Conservation (phyloP, 1,139 yeast genomes). For the Saccharomycopsis phalli region DNA sequence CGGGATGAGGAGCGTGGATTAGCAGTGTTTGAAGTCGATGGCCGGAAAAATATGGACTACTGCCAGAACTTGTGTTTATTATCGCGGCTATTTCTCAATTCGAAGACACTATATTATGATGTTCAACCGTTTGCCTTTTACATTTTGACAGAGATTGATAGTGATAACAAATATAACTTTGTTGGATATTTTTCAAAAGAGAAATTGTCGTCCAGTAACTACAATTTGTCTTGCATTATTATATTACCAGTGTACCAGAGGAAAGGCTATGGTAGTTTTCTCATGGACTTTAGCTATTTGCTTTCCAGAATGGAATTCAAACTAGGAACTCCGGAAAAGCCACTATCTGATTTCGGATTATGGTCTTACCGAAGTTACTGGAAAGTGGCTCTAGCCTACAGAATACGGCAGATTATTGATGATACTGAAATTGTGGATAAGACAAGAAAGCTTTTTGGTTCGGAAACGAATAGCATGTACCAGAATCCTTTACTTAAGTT, state of each 20-base stretch:
- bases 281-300: conserved; percentile 90
- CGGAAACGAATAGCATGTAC: background rate
- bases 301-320: conserved; percentile 80
- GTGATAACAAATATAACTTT: conserved; percentile 76
- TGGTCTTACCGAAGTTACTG: conserved; percentile 92
- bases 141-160: conserved; percentile 66
- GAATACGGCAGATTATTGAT: conserved; percentile 10
- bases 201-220: conserved; percentile 91
- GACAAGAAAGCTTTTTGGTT: background rate
- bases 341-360: conserved; percentile 87
- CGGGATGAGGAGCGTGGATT: conserved; percentile 67
- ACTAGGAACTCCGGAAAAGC: conserved; percentile 95
- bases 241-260: conserved; percentile 95
- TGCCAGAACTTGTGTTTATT: conserved; percentile 87
- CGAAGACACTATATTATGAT: conserved; percentile 90
- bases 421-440: conserved; percentile 9
- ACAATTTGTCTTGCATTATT: conserved; percentile 93
- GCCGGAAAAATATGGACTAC: conserved; percentile 92
- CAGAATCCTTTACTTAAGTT: conserved; percentile 24
- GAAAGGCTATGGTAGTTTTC: conserved; percentile 83
- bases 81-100: conserved; percentile 84
- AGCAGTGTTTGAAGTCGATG: conserved; percentile 93
- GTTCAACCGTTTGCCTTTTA: conserved; percentile 95
- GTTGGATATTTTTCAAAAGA: conserved; percentile 97
- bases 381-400: conserved; percentile 28